Evolutionary conservation across 345 rosid species (phyloP).

Genomic region (Theobroma cacao): DNA sequence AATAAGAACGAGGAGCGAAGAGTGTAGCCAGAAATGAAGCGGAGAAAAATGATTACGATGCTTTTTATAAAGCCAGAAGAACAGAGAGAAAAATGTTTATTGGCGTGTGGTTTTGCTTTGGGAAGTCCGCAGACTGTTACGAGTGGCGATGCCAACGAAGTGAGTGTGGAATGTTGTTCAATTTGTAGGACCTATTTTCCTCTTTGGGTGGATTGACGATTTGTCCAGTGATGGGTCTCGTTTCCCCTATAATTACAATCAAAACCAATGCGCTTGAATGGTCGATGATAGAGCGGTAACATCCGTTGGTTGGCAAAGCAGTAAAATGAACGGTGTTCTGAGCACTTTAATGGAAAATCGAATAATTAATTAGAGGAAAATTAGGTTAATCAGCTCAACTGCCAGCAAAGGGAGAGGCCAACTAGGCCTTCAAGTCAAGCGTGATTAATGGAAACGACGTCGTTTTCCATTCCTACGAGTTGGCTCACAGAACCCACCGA

Average conservation of each 20-base stretch:
- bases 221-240: background rate
- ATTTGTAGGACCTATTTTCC: background rate
- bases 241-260: constrained; percentile 20
- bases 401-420: background rate
- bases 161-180: background rate
- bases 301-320: background rate
- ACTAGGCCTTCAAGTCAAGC: background rate
- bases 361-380: background rate
- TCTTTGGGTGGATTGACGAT: background rate
- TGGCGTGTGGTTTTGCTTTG: constrained; percentile 24
- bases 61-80: constrained; percentile 9
- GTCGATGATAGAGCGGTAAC: background rate
- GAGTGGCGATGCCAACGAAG: constrained; percentile 38
- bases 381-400: constrained; percentile 22
- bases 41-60: background rate
- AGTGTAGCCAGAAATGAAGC: constrained; percentile 41
- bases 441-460: background rate
- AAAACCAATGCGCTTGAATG: background rate
- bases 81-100: background rate
- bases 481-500: too few relatives aligned
- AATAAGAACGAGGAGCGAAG: constrained; percentile 17
- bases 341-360: background rate
- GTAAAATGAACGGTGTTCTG: background rate
- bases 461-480: too few relatives aligned
- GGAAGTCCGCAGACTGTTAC: constrained; percentile 27